Conservation (phyloP, 257 asterid genomes). For the Solanum bulbocastanum region DNA sequence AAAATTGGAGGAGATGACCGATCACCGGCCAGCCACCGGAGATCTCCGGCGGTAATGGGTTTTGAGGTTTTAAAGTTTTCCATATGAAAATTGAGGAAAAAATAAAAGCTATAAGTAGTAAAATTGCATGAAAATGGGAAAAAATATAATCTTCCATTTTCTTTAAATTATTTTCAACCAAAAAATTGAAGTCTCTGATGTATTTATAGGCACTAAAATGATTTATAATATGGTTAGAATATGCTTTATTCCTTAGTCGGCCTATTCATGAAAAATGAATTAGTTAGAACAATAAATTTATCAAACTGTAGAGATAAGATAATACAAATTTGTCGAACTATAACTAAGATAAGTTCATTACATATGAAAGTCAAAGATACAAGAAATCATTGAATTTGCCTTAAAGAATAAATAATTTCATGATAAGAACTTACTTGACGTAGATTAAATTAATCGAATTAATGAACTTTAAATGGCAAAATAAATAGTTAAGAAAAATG, state of each 20-base stretch:
- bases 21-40: conserved; percentile 13
- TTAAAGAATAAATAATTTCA: too few relatives aligned
- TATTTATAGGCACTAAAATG: neutral
- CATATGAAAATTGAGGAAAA: neutral
- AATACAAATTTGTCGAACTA: neutral
- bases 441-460: neutral
- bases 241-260: neutral
- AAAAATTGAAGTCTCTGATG: neutral
- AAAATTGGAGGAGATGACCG: conserved; percentile 8
- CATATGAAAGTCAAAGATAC: neutral
- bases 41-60: neutral
- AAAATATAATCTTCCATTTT: neutral
- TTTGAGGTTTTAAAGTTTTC: neutral
- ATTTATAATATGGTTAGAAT: neutral
- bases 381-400: fast-evolving
- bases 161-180: neutral
- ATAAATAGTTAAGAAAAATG: too few relatives aligned
- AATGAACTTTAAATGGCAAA: neutral
- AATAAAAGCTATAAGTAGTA: neutral
- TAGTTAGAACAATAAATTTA: neutral
- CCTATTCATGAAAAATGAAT: neutral
- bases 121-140: neutral
- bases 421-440: fast-evolving
- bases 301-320: neutral
- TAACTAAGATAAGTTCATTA: neutral